A percentile compares a stretch with the other conserved stretches of the same genome.
phyloP scores from a whole-genome alignment of 2,329 filamentous ascomycete species.

The Fusarium sp. region DNA sequence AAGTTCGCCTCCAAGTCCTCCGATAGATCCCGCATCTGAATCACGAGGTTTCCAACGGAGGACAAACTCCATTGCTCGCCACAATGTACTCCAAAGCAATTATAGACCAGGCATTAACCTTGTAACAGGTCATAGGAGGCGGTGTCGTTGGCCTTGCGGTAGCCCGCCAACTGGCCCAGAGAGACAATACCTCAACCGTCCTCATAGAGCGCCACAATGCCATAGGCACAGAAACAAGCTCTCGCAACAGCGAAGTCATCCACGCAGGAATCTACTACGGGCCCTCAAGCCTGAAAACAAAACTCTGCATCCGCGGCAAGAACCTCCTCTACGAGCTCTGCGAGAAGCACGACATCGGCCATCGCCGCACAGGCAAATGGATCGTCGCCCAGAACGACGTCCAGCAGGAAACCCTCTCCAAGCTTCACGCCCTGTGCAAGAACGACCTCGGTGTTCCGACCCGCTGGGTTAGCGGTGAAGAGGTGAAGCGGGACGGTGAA shows the following conservation, averaged over 20 bases:
- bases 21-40: slow-evolving; percentile 4
- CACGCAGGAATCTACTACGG: slow-evolving; percentile 96
- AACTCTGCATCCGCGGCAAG: slow-evolving; percentile 82
- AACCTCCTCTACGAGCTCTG: slow-evolving; percentile 84
- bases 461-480: slow-evolving; percentile 71
- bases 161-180: slow-evolving; percentile 76
- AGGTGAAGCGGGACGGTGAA: slow-evolving; percentile 76
- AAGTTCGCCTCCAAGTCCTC: slow-evolving; percentile 38
- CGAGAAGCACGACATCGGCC: slow-evolving; percentile 70
- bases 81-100: background rate
- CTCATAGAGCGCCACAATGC: slow-evolving; percentile 82
- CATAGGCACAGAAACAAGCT: slow-evolving; percentile 86
- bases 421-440: slow-evolving; percentile 59
- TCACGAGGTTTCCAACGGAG: slow-evolving; percentile 7
- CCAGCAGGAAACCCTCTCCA: slow-evolving; percentile 73
- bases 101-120: background rate
- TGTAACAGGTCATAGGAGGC: slow-evolving; percentile 63
- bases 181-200: slow-evolving; percentile 72
- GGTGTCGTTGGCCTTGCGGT: slow-evolving; percentile 83
- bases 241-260: slow-evolving; percentile 94
- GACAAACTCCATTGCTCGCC: background rate
- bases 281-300: slow-evolving; percentile 78
- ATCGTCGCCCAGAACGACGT: slow-evolving; percentile 84
- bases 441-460: slow-evolving; percentile 70
- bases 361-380: slow-evolving; percentile 89